phyloP scores from a whole-genome alignment of 768 basidiomycete genomes.

The Hortiboletus flavorubellus region DNA sequence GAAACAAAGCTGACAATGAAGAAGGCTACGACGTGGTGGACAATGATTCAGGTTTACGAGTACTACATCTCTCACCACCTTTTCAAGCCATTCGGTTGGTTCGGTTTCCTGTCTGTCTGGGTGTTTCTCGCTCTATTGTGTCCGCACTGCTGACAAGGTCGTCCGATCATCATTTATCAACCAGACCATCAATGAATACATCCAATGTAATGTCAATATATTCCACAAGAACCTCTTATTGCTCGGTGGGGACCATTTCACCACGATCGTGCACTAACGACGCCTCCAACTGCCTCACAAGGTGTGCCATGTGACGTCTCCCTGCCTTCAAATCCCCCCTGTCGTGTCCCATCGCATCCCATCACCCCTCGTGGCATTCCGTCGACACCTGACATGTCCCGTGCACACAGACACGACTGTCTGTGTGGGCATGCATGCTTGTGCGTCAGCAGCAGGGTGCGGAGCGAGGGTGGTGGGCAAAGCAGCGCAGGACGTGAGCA shows the following conservation, averaged over 20 bases:
- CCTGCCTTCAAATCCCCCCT: too few species aligned
- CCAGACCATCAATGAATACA: conserved; percentile 92
- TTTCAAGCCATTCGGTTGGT: conserved; percentile 58
- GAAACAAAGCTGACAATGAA: conserved; percentile 93
- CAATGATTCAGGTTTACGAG: conserved; percentile 97
- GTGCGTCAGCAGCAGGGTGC: too few species aligned
- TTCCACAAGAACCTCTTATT: conserved; percentile 93
- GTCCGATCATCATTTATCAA: conserved; percentile 94
- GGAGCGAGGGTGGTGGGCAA: too few species aligned
- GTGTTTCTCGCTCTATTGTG: conserved; percentile 92
- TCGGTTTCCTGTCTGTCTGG: conserved; percentile 80
- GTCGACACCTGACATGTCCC: too few species aligned
- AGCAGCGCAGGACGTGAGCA: too few species aligned
- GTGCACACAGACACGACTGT: too few species aligned
- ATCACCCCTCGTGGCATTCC: too few species aligned
- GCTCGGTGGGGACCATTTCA: conserved; percentile 92
- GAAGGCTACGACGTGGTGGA: conserved; percentile 88
- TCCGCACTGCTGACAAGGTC: conserved; percentile 92
- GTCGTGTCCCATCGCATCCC: too few species aligned
- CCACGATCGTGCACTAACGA: too few species aligned
- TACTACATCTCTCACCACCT: conserved; percentile 95
- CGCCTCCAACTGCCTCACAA: too few species aligned
- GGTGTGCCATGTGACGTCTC: too few species aligned
- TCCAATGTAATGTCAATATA: conserved; percentile 90
- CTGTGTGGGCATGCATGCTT: too few species aligned